Conservation (phyloP, 1,284 basidiomycete genomes). For the Trichosporon ovoides region DNA sequence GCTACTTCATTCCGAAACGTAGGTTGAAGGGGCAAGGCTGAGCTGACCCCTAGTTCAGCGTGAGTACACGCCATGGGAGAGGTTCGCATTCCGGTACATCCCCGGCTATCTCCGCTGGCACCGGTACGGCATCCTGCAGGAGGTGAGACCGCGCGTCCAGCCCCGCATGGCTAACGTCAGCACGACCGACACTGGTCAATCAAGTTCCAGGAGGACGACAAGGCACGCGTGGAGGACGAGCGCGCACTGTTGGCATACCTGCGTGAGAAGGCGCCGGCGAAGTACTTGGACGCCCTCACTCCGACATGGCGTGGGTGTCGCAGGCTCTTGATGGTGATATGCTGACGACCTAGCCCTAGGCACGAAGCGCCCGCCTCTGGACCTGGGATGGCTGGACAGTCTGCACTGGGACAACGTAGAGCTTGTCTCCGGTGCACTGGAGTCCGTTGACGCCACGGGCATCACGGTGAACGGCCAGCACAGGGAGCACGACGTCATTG, state of each 20-base stretch:
- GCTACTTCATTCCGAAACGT: constrained; percentile 6
- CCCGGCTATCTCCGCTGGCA: constrained; percentile 1
- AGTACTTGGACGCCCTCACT: constrained; percentile 8
- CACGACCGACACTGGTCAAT: constrained; percentile 2
- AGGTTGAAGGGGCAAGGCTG: neutral
- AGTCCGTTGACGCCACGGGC: neutral
- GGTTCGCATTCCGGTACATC: constrained; percentile 2
- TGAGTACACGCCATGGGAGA: neutral
- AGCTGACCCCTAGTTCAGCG: neutral
- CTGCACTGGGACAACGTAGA: constrained; percentile 7
- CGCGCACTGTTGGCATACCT: constrained; percentile 1
- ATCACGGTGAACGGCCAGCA: constrained; percentile 6
- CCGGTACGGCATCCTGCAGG: neutral
- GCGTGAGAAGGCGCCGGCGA: neutral
- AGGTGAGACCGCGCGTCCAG: neutral
- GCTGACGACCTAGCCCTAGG: neutral
- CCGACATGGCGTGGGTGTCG: constrained; percentile 1
- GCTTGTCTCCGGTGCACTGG: neutral
- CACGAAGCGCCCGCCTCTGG: constrained; percentile 4
- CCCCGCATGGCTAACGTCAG: neutral
- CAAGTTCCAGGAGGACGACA: neutral
- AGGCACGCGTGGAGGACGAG: constrained; percentile 1
- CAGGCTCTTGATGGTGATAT: no score
- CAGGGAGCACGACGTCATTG: constrained; percentile 9
- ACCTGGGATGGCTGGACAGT: constrained; percentile 3